Evolutionary conservation across 176 grass and related monocot genomes (phyloP).

Genomic region (Typha latifolia): DNA sequence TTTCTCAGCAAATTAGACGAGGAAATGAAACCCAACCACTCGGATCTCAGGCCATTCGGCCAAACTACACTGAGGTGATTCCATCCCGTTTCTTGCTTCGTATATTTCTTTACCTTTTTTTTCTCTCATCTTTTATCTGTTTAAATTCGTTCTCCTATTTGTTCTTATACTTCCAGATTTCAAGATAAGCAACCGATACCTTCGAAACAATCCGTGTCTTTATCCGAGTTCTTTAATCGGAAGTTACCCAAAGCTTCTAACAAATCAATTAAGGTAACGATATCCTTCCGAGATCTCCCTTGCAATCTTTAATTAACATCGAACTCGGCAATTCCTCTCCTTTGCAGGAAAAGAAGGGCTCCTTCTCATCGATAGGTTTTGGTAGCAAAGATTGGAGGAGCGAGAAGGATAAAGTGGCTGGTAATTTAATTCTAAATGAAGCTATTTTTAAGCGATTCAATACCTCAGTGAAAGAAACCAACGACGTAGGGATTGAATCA

Average conservation of each 20-base stretch:
- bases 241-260: not conserved
- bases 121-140: not conserved
- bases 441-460: conserved; percentile 71
- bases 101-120: conserved; percentile 9
- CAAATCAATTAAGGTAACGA: not conserved
- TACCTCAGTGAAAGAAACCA: conserved; percentile 17
- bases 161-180: conserved; percentile 1
- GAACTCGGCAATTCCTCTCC: not conserved
- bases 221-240: not conserved
- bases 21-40: conserved; percentile 28
- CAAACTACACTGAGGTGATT: conserved; percentile 59
- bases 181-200: conserved; percentile 1
- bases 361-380: conserved; percentile 61
- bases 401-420: conserved; percentile 9
- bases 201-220: not conserved
- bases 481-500: not conserved
- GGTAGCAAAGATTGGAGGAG: conserved; percentile 17
- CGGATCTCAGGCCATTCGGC: conserved; percentile 26
- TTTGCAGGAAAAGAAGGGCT: conserved; percentile 48
- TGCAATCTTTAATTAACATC: not conserved
- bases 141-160: no score
- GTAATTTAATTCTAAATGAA: conserved; percentile 21
- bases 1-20: no score
- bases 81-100: conserved; percentile 1
- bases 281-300: not conserved